These are phyloP conservation scores for Pseudoperonospora humuli DNA, from an alignment of 352 stramenopile species.

Conservation along the genomic window DNA sequence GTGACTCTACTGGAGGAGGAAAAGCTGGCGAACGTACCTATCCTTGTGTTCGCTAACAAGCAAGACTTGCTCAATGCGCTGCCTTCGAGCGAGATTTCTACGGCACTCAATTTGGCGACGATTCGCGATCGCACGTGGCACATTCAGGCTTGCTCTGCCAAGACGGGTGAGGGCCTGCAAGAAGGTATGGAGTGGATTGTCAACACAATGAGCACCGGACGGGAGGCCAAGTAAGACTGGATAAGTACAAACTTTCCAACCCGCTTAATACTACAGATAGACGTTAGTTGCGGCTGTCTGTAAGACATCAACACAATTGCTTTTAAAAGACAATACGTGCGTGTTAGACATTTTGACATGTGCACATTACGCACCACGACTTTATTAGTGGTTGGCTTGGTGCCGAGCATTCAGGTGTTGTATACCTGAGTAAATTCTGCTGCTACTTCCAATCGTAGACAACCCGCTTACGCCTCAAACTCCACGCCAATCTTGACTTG, in stretches of 20 bases:
- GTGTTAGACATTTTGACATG: slow-evolving; percentile 12
- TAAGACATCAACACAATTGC: not conserved
- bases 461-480: slow-evolving; percentile 50
- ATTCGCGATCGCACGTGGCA: slow-evolving; percentile 87
- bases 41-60: slow-evolving; percentile 96
- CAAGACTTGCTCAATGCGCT: slow-evolving; percentile 92
- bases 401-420: slow-evolving; percentile 21
- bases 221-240: slow-evolving; percentile 78
- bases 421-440: slow-evolving; percentile 18
- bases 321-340: slow-evolving; percentile 9
- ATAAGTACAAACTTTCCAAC: no score
- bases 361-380: slow-evolving; percentile 21
- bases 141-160: slow-evolving; percentile 88
- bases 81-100: slow-evolving; percentile 86
- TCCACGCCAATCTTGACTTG: slow-evolving; percentile 63
- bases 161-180: slow-evolving; percentile 85
- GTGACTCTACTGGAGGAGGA: slow-evolving; percentile 86
- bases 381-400: slow-evolving; percentile 24
- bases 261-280: not conserved
- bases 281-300: no score
- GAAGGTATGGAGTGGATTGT: slow-evolving; percentile 87
- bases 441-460: slow-evolving; percentile 11
- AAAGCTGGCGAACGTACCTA: slow-evolving; percentile 88
- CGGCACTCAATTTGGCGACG: slow-evolving; percentile 81
- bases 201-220: slow-evolving; percentile 62